Base-by-base conservation (phyloP, 371 early-diverging fungal genomes). In the Rhizopus arrhizus region DNA sequence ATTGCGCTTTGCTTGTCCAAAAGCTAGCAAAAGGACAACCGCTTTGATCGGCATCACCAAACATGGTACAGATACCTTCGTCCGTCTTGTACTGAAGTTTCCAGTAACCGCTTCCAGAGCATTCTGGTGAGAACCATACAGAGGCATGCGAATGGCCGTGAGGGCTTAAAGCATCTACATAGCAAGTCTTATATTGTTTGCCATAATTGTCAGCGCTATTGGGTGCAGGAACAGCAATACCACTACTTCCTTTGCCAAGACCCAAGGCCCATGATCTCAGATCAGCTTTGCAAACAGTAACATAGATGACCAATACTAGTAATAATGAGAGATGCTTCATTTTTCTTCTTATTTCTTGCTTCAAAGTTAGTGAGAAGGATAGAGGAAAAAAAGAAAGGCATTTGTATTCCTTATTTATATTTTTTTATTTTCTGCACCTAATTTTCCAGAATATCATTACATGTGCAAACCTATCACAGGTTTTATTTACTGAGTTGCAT, bases 191-290 rank as follows among this genome's bases (percentile, higher is more conserved):
- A 11, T 32, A 29, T 11, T 29, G 33, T 50, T 50, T 33, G 2
- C 33, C 33, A 6, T 13, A 10, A 8, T 33, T 50, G 12, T 29
- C 13, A 4, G 50, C 33, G 15, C 50, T 50, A 11, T 33, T 9
- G 32, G 33, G 33, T 2, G 31, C 31, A 12, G 33, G 31, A 12
- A 50, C 33, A 33, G 50, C 50, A 50, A 29, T 50, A 12, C 33
- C 15, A 12, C 13, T 10, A 8, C 9, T 13, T 7, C 50, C 50
- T 9, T 29, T 50, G 8, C 33, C 33, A 13, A 50, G 11, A 1
- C 50, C 33, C 33, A 50, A 50, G 9, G 50, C 50, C 50, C 50
- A 50, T 32, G 33, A 29, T 50, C 50, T 50, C 15, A 50, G 32
- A 33, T 50, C 50, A 13, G 50, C 50, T 50, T 11, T 36, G 2